Base-by-base conservation (phyloP, 208 protist species). In the Histomonas meleagridis region DNA sequence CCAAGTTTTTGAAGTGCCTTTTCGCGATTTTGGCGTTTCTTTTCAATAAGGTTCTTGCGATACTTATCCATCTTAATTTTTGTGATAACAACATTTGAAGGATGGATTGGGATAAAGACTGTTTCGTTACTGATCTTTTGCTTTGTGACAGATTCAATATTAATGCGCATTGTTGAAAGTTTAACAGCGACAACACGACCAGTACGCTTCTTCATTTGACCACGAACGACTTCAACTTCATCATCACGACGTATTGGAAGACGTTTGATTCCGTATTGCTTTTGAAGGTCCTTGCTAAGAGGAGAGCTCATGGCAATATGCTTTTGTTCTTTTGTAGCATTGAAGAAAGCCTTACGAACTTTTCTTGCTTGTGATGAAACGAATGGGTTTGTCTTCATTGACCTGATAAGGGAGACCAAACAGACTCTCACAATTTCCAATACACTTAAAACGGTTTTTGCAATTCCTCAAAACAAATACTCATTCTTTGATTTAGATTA, bases 71-170 rank as follows among this genome's bases (percentile, higher is more conserved):
- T 94, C 95, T 99, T 98, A 93, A 99, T 95, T 95, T 98, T 98
- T 93, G 96, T 98, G 95, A 99, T 98, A 94, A 98, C 95, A 86
- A 98, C 96, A 94, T 99, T 99, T 92, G 97, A 98, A 91, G 98
- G 95, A 94, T 99, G 94, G 94, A 99, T 96, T 4, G 94, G 91
- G 46, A 95, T 78, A 2, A 53, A 40, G 23, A 94, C 93, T 72
- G 62, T 78, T 35, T 62, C n/a, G 40, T 35, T 35, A 23, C 49
- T 79, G 70, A 79, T 48, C 70, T 79, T 79, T 43, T 79, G n/a
- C 14, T 35, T 23, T 35, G 10, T 79, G 18, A 79, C n/a, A 9
- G 70, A 79, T 46, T 79, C 70, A 28, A 79, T 35, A 51, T 46
- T 51, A 40, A 79, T 79, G 18, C 70, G 70, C n/a, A 46, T 79